Percentiles rank a stretch among this genome's conserved stretches.
Evolutionary conservation across 2,329 filamentous ascomycete species (phyloP).

Genomic region (Aspergillus fumigatiaffinis): DNA sequence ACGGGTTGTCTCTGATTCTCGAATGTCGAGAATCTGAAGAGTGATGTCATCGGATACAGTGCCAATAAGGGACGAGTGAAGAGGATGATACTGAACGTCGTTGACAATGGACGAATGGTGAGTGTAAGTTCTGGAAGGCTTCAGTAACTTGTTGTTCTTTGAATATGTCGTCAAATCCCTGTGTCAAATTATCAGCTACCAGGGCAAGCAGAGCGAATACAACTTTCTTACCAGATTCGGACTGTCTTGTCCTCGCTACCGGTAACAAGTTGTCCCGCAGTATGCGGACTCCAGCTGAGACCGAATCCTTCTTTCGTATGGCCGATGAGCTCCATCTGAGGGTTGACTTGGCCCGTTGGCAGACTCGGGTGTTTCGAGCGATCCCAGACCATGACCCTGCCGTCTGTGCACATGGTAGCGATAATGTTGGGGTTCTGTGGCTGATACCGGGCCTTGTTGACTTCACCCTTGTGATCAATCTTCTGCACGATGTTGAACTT

Average conservation of each 20-base stretch:
- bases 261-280: conserved; percentile 75
- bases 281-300: conserved; percentile 84
- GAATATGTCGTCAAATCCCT: conserved; percentile 79
- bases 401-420: conserved; percentile 85
- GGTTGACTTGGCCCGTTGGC: conserved; percentile 69
- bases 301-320: conserved; percentile 90
- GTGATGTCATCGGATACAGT: conserved; percentile 94
- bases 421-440: conserved; percentile 97
- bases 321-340: conserved; percentile 79
- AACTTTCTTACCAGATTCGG: conserved; percentile 69
- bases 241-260: conserved; percentile 92
- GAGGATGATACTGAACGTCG: conserved; percentile 91
- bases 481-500: conserved; percentile 91
- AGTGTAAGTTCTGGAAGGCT: conserved; percentile 70
- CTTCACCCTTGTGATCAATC: conserved; percentile 93
- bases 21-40: conserved; percentile 85
- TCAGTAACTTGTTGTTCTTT: conserved; percentile 64
- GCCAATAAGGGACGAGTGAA: conserved; percentile 79
- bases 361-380: conserved; percentile 84
- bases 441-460: conserved; percentile 98
- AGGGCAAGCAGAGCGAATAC: background rate
- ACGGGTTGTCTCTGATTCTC: conserved; percentile 61
- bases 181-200: conserved; percentile 5
- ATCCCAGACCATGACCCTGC: conserved; percentile 88
- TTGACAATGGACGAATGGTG: conserved; percentile 92